Percentiles rank a stretch among this genome's conserved stretches.
phyloP scores from a whole-genome alignment of 495 filamentous ascomycete species.

The Clohesyomyces aquaticus region DNA sequence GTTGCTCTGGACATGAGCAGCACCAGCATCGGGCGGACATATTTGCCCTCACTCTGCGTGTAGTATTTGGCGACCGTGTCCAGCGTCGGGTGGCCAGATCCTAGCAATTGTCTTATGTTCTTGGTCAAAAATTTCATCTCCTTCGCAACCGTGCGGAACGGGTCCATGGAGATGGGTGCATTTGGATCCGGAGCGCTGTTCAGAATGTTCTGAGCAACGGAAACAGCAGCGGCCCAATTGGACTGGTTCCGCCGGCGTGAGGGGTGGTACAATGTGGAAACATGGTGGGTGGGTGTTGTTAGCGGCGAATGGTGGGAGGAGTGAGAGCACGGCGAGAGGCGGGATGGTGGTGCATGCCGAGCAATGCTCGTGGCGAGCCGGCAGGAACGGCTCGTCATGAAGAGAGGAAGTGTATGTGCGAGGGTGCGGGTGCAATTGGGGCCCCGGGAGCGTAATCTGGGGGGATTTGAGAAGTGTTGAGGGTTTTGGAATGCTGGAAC shows the following conservation, averaged over 20 bases:
- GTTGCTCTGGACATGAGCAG: constrained; percentile 95
- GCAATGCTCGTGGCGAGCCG: constrained; percentile 35
- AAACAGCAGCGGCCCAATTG: constrained; percentile 69
- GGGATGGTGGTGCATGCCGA: background rate
- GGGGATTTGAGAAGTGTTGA: constrained; percentile 15
- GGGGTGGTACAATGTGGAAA: constrained; percentile 40
- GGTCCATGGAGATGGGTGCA: constrained; percentile 50
- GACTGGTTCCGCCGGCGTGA: constrained; percentile 52
- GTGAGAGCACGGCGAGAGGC: constrained; percentile 12
- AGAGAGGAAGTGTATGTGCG: background rate
- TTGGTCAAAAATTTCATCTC: constrained; percentile 93
- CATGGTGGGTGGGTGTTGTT: constrained; percentile 5
- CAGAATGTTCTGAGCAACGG: constrained; percentile 77
- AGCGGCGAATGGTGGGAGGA: background rate
- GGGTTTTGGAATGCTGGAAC: too few relatives aligned
- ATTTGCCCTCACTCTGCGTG: constrained; percentile 94
- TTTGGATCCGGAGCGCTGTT: constrained; percentile 51
- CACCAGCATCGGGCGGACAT: constrained; percentile 90
- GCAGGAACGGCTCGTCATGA: constrained; percentile 35
- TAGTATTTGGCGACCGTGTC: constrained; percentile 98
- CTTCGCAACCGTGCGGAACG: constrained; percentile 73
- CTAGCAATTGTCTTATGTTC: constrained; percentile 84
- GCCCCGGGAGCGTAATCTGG: constrained; percentile 4
- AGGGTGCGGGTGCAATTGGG: constrained; percentile 13
- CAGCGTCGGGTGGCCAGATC: constrained; percentile 88